These are phyloP conservation scores for Heterobasidion parviporum DNA, from an alignment of 1,284 basidiomycete genomes.

Conservation along the genomic window DNA sequence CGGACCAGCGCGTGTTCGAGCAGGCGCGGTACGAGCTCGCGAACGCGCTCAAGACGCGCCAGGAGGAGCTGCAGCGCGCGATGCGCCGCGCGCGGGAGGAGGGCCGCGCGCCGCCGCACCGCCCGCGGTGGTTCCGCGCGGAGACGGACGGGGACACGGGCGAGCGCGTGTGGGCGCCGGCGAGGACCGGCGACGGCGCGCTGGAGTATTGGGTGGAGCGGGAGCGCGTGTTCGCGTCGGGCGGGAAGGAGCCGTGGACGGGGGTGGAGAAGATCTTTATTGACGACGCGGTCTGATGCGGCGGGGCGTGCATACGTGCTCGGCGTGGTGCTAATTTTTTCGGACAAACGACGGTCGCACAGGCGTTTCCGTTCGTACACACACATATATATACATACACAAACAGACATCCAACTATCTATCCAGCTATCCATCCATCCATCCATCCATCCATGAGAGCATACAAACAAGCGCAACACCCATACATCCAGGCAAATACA, in stretches of 20 bases:
- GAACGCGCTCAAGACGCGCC: conserved; percentile 78
- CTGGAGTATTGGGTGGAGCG: conserved; percentile 84
- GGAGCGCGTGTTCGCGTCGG: conserved; percentile 52
- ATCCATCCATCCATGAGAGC: background rate
- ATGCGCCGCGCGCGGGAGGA: conserved; percentile 75
- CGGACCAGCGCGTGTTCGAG: conserved; percentile 95
- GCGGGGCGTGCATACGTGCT: background rate
- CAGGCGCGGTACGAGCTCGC: conserved; percentile 86
- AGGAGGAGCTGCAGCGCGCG: conserved; percentile 84
- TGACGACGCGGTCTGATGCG: conserved; percentile 37
- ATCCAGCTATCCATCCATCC: background rate
- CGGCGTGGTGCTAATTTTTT: background rate
- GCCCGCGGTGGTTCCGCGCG: conserved; percentile 77
- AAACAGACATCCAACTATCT: background rate
- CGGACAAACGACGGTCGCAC: background rate
- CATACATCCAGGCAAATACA: too few species aligned
- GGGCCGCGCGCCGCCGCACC: conserved; percentile 66
- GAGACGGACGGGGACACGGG: conserved; percentile 79
- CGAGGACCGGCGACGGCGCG: conserved; percentile 33
- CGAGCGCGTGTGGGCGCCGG: conserved; percentile 79
- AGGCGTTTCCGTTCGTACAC: background rate
- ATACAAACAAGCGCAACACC: too few species aligned
- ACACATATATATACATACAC: background rate
- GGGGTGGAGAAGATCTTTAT: conserved; percentile 79
- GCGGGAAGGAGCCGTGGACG: conserved; percentile 42